Evolutionary conservation across 306 rosid species (phyloP).

Genomic region (Pterocarpus macrocarpus): DNA sequence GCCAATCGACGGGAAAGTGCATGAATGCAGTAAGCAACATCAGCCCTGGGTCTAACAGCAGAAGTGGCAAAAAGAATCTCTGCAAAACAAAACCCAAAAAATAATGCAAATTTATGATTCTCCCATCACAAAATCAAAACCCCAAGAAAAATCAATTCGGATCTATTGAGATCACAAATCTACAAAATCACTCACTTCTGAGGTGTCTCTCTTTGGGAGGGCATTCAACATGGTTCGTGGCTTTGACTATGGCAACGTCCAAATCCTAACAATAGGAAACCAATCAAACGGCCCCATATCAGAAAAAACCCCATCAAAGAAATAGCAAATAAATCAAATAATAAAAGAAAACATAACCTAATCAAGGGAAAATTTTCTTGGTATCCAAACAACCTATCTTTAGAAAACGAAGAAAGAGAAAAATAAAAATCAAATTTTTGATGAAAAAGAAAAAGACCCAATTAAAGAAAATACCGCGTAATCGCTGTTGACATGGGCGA

Average conservation of each 20-base stretch:
- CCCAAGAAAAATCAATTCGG: constrained; percentile 44
- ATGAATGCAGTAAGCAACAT: constrained; percentile 98
- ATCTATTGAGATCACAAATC: constrained; percentile 44
- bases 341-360: constrained; percentile 26
- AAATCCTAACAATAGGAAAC: constrained; percentile 81
- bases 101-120: constrained; percentile 21
- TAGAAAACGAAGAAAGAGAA: neutral
- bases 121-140: constrained; percentile 17
- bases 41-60: constrained; percentile 91
- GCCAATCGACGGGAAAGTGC: constrained; percentile 86
- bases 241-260: constrained; percentile 99
- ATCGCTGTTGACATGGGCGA: constrained; percentile 99
- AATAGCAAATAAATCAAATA: neutral
- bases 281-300: constrained; percentile 41
- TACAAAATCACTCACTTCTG: constrained; percentile 67
- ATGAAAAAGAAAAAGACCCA: neutral
- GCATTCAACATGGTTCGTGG: constrained; percentile 97
- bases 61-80: constrained; percentile 78
- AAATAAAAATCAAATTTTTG: neutral
- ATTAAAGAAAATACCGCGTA: constrained; percentile 62
- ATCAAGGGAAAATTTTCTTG: neutral
- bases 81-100: neutral
- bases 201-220: constrained; percentile 98
- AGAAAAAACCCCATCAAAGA: neutral
- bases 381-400: constrained; percentile 39